These are phyloP conservation scores for Pichia sp. DNA, from an alignment of 1,139 yeast genomes.

Conservation along the genomic window DNA sequence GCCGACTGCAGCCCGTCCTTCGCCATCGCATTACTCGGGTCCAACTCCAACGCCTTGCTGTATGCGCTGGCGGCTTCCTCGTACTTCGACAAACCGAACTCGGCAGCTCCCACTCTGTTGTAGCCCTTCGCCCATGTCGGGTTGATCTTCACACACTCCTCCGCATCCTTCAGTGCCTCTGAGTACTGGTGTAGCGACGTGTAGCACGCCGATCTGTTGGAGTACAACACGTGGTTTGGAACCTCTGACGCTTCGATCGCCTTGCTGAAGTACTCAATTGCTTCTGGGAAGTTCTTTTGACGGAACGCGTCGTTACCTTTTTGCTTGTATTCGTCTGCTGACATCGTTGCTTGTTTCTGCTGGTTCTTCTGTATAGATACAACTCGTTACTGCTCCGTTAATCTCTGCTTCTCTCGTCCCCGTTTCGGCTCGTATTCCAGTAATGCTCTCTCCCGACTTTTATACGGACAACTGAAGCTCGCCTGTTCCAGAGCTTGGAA, in stretches of 20 bases:
- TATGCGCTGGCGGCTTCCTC: slow-evolving; percentile 69
- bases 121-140: slow-evolving; percentile 92
- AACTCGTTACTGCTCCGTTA: no score
- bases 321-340: slow-evolving; percentile 71
- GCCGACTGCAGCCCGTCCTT: slow-evolving; percentile 74
- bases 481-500: background rate
- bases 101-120: slow-evolving; percentile 91
- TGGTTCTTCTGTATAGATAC: no score
- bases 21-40: slow-evolving; percentile 81
- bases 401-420: background rate
- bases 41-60: slow-evolving; percentile 77
- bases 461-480: background rate
- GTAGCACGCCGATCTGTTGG: slow-evolving; percentile 91
- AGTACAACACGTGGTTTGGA: slow-evolving; percentile 86
- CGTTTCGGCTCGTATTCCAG: background rate
- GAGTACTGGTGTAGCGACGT: slow-evolving; percentile 73
- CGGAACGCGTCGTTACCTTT: slow-evolving; percentile 91
- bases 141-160: slow-evolving; percentile 73
- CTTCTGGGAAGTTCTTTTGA: slow-evolving; percentile 76
- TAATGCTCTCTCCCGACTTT: background rate
- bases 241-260: slow-evolving; percentile 76
- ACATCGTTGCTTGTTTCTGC: slow-evolving; percentile 29
- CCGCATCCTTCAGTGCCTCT: slow-evolving; percentile 78
- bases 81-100: slow-evolving; percentile 74
- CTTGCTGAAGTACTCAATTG: slow-evolving; percentile 74